Conservation (phyloP, 1,284 basidiomycete species). For the Tylopilus sp. region DNA sequence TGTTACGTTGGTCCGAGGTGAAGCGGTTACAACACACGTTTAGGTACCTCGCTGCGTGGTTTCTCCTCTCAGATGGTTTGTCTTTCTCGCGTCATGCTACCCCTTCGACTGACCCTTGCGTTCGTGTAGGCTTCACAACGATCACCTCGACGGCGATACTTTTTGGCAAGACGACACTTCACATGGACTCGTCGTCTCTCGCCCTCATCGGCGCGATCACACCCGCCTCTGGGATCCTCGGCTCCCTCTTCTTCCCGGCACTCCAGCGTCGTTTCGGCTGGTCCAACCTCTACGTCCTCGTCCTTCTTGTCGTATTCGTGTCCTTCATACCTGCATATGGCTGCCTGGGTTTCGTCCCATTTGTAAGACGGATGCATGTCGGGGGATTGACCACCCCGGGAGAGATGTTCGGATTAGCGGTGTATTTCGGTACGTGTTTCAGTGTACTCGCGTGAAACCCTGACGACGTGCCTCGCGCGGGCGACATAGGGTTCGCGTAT, state of each 20-base stretch:
- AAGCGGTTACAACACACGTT: slow-evolving; percentile 85
- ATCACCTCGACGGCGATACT: slow-evolving; percentile 87
- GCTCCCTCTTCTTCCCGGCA: slow-evolving; percentile 77
- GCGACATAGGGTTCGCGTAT: slow-evolving; percentile 70
- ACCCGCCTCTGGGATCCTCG: slow-evolving; percentile 77
- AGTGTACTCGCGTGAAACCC: not conserved
- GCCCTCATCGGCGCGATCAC: slow-evolving; percentile 79
- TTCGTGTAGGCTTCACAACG: slow-evolving; percentile 75
- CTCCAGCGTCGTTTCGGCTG: slow-evolving; percentile 71
- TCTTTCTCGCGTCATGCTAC: not conserved
- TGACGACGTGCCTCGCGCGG: not conserved
- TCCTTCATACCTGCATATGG: slow-evolving; percentile 85
- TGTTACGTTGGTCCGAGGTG: slow-evolving; percentile 79
- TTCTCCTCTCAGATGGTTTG: slow-evolving; percentile 89
- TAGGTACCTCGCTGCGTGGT: slow-evolving; percentile 90
- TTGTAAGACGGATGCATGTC: slow-evolving; percentile 57
- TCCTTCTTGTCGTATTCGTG: slow-evolving; percentile 74
- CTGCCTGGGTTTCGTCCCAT: slow-evolving; percentile 80
- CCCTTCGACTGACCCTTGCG: not conserved
- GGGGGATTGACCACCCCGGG: slow-evolving; percentile 81
- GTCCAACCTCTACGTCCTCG: slow-evolving; percentile 76
- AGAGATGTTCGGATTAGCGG: slow-evolving; percentile 88
- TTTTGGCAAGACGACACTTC: slow-evolving; percentile 84
- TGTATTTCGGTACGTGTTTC: slow-evolving; percentile 75
- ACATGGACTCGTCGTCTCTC: slow-evolving; percentile 78